A percentile compares a stretch with the other conserved stretches of the same genome.
These are phyloP conservation scores for Panaeolus cyanescens DNA, from an alignment of 768 basidiomycete species.

Conservation along the genomic window DNA sequence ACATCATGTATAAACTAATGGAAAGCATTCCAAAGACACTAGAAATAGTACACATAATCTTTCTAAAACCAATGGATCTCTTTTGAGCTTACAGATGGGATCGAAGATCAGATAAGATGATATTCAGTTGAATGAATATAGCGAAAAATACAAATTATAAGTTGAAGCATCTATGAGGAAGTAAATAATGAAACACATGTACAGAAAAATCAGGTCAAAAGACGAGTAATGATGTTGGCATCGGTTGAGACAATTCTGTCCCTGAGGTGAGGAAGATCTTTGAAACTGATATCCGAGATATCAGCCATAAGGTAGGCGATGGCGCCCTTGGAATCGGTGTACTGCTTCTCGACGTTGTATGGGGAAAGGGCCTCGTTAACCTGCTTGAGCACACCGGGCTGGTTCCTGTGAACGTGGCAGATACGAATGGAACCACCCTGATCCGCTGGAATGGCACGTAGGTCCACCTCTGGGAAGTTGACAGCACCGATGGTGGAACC, in stretches of 20 bases:
- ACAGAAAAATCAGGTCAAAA: constrained; percentile 56
- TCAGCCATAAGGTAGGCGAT: constrained; percentile 97
- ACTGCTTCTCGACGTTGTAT: constrained; percentile 99
- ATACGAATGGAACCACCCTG: constrained; percentile 83
- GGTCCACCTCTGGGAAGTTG: constrained; percentile 99
- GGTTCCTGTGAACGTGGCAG: constrained; percentile 95
- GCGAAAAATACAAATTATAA: neutral
- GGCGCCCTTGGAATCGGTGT: constrained; percentile 95
- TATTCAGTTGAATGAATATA: constrained; percentile 52
- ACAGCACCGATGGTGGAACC: constrained; percentile 92
- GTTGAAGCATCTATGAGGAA: neutral
- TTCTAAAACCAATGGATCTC: neutral
- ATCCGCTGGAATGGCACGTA: constrained; percentile 87
- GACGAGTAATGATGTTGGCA: constrained; percentile 88
- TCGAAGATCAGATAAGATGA: neutral
- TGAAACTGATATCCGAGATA: constrained; percentile 85
- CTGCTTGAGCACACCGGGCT: constrained; percentile 90
- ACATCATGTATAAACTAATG: constrained; percentile 10
- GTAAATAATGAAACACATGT: neutral
- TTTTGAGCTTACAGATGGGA: neutral
- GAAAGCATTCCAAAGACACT: neutral
- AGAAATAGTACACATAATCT: neutral
- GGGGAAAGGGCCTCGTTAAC: constrained; percentile 94
- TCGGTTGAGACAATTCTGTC: constrained; percentile 76
- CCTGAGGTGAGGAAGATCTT: constrained; percentile 77